A percentile compares a stretch with the other conserved stretches of the same genome.
Conservation (phyloP, 805 yeast genomes). For the Candida rishiriensis region DNA sequence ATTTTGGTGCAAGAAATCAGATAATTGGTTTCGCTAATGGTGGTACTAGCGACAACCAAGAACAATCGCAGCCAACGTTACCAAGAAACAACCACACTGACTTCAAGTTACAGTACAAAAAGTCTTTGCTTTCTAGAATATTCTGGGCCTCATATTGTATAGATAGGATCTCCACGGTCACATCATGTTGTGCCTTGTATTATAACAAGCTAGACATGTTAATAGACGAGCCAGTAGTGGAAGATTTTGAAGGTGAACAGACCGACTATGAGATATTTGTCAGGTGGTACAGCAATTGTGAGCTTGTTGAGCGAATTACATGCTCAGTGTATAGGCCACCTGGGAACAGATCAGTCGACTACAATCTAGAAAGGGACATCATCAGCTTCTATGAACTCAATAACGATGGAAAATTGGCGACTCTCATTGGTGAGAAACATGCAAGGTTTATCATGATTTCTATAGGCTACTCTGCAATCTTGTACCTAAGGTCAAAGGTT, state of each 20-base stretch:
- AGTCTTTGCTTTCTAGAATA: constrained; percentile 20
- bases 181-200: constrained; percentile 26
- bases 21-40: background rate
- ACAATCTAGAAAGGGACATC: constrained; percentile 22
- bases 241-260: constrained; percentile 23
- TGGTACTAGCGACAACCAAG: background rate
- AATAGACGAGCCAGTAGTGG: constrained; percentile 20
- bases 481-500: constrained; percentile 26
- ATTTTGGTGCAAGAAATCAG: constrained; percentile 22
- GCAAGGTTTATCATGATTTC: constrained; percentile 14
- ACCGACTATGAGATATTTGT: constrained; percentile 23
- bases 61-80: constrained; percentile 1
- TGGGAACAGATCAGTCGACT: constrained; percentile 20
- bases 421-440: constrained; percentile 12
- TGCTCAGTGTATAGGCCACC: constrained; percentile 27
- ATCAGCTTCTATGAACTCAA: constrained; percentile 8
- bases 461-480: constrained; percentile 18
- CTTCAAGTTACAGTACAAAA: constrained; percentile 18
- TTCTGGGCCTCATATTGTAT: constrained; percentile 29
- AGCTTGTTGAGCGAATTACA: constrained; percentile 24
- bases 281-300: constrained; percentile 21
- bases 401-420: background rate
- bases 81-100: constrained; percentile 5
- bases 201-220: constrained; percentile 24
- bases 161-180: constrained; percentile 26